phyloP scores from a whole-genome alignment of 768 basidiomycete genomes.

The Amanita polypyramis region DNA sequence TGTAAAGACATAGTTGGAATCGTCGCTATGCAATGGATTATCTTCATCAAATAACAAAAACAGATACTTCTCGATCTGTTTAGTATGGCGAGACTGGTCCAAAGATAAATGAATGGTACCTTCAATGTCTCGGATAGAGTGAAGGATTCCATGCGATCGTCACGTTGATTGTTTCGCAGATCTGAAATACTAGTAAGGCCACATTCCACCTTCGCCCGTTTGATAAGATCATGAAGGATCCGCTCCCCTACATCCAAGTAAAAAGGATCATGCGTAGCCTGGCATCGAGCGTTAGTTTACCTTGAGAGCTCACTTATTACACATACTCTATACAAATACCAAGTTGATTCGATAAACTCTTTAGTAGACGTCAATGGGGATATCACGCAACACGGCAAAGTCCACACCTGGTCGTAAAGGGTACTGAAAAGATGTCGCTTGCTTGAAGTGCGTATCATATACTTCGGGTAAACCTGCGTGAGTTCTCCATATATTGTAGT shows the following conservation, averaged over 20 bases:
- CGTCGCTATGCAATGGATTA: constrained; percentile 61
- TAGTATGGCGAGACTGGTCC: background rate
- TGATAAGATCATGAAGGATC: constrained; percentile 63
- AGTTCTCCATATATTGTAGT: constrained; percentile 89
- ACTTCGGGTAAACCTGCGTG: constrained; percentile 88
- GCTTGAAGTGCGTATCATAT: constrained; percentile 69
- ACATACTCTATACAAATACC: constrained; percentile 84
- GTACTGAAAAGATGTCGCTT: constrained; percentile 68
- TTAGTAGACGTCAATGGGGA: background rate
- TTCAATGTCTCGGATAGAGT: constrained; percentile 89
- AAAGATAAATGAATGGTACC: constrained; percentile 25
- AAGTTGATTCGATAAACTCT: constrained; percentile 95
- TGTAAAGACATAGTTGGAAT: constrained; percentile 85
- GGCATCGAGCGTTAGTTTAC: constrained; percentile 7
- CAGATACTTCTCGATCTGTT: constrained; percentile 52
- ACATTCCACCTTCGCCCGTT: constrained; percentile 73
- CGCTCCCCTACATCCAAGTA: constrained; percentile 89
- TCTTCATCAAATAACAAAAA: constrained; percentile 88
- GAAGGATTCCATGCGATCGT: constrained; percentile 97
- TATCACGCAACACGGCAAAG: background rate
- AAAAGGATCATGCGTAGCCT: constrained; percentile 90
- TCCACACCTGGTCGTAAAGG: constrained; percentile 63
- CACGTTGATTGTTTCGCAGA: constrained; percentile 63
- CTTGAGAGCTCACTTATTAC: background rate
- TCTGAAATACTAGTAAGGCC: constrained; percentile 79